phyloP scores from a whole-genome alignment of 2,329 filamentous ascomycete genomes.

The Verticillium nonalfalfae region DNA sequence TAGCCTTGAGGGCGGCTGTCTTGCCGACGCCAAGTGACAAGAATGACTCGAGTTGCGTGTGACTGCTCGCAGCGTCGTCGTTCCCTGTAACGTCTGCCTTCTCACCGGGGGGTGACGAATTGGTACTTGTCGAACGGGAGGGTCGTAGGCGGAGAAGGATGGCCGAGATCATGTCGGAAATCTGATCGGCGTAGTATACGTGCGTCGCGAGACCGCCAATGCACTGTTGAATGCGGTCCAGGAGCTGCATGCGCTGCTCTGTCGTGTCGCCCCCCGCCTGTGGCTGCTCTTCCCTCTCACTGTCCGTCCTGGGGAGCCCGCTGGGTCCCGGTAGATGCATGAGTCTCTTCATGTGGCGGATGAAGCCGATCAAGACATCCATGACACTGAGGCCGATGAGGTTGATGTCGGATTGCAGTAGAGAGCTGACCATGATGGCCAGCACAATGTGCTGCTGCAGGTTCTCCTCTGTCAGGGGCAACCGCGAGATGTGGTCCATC shows the following conservation, averaged over 20 bases:
- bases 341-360: constrained; percentile 75
- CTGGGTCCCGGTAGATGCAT: constrained; percentile 52
- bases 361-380: constrained; percentile 80
- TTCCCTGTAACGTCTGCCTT: constrained; percentile 28
- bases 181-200: constrained; percentile 94
- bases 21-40: constrained; percentile 50
- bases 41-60: constrained; percentile 41
- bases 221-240: constrained; percentile 65
- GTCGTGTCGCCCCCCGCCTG: constrained; percentile 21
- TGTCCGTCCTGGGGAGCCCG: constrained; percentile 26
- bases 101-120: constrained; percentile 36
- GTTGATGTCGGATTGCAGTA: constrained; percentile 84
- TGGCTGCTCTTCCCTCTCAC: constrained; percentile 21
- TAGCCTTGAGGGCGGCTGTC: constrained; percentile 63
- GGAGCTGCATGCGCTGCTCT: constrained; percentile 49
- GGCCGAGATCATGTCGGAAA: constrained; percentile 85
- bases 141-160: constrained; percentile 76
- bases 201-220: constrained; percentile 91
- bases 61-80: constrained; percentile 28
- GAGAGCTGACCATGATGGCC: constrained; percentile 70
- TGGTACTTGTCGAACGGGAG: constrained; percentile 27
- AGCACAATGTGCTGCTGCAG: constrained; percentile 70
- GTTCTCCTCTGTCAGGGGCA: constrained; percentile 62
- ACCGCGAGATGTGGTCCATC: constrained; percentile 68
- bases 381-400: constrained; percentile 94